Evolutionary conservation across 106 monocot species (phyloP).

Genomic region (Allium cepa): DNA sequence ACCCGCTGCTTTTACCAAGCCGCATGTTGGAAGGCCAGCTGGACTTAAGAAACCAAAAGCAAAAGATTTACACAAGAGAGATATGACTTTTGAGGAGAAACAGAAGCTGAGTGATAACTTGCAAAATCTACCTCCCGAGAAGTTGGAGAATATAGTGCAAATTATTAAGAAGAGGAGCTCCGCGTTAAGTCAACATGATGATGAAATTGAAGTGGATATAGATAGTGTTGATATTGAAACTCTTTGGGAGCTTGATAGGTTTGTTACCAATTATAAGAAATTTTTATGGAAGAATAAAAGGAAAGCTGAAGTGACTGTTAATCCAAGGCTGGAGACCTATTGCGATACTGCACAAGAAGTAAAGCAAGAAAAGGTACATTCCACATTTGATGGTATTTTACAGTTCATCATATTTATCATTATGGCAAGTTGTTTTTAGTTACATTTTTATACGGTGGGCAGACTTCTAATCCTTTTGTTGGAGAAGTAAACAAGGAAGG

Average conservation of each 20-base stretch:
- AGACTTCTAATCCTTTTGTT: conserved; percentile 25
- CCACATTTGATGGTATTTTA: background rate
- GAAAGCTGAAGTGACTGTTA: conserved; percentile 50
- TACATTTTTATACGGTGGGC: conserved; percentile 4
- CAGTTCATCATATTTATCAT: background rate
- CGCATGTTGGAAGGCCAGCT: conserved; percentile 29
- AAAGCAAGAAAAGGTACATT: conserved; percentile 26
- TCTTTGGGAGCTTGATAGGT: conserved; percentile 98
- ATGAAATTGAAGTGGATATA: conserved; percentile 98
- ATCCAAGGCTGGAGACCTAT: conserved; percentile 22
- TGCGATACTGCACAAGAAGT: conserved; percentile 12
- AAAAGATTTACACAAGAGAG: conserved; percentile 82
- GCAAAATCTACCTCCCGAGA: conserved; percentile 82
- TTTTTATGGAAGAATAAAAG: conserved; percentile 92
- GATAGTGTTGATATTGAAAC: conserved; percentile 93
- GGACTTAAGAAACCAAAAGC: conserved; percentile 89
- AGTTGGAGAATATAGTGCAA: conserved; percentile 77
- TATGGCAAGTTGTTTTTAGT: background rate
- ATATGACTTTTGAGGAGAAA: conserved; percentile 98
- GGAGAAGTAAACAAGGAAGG: conserved; percentile 29
- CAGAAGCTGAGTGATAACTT: conserved; percentile 77
- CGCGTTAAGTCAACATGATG: conserved; percentile 80
- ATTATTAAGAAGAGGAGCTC: conserved; percentile 91
- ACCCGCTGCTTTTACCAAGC: conserved; percentile 9
- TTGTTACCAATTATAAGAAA: conserved; percentile 94